Evolutionary conservation across 108 stramenopile species (phyloP), one percentile per base, ranked within the genome.

Genomic region (Epithemia pelagica): DNA sequence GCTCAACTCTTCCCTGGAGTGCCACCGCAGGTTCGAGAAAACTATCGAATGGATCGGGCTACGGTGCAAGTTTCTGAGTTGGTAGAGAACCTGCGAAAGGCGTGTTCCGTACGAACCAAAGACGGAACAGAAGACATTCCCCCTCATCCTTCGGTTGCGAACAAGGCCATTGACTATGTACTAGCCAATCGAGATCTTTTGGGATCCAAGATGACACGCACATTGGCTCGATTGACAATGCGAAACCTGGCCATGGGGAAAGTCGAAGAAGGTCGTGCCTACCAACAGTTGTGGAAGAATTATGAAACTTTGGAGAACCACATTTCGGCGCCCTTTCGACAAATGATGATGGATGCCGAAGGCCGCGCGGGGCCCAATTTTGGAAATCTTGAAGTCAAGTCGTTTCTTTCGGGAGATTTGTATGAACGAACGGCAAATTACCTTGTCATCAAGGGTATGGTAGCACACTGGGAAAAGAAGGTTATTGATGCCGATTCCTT

Each of bases 1-100:
- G 91, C 91, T 37, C 88, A 93, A 79, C 86, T 93, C 85, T 85
- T 88, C 65, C 91, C 91, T 0, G 85, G 84, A 5, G 85, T 84
- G 0, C 81, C 88, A n/a, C 83, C 77, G 1, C 82, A 85, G 8
- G 66, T 79, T 1, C 78, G 91, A 10, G 71, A 83, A 15, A 64
- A 77, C 52, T 64, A 83, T 66, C 81, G 92, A 20, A 69, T 85
- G 25, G 80, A 89, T 67, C 78, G 85, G 85, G 65, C 72, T 10
- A 78, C 78, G 18, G 76, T 76, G 15, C 76, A 85, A 30, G 88
- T 93, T 10, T 79, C 80, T 0, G 66, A 86, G 64, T 83, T 93
- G 81, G 74, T 93, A 18, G 75, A 84, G 27, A 28, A 62, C 22
- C 68, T 90, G 27, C 55, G 70, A 19, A 79, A 77, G 37, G 88